These are phyloP conservation scores for Graphium sp. DNA, from an alignment of 2,329 filamentous ascomycete species.

Conservation along the genomic window DNA sequence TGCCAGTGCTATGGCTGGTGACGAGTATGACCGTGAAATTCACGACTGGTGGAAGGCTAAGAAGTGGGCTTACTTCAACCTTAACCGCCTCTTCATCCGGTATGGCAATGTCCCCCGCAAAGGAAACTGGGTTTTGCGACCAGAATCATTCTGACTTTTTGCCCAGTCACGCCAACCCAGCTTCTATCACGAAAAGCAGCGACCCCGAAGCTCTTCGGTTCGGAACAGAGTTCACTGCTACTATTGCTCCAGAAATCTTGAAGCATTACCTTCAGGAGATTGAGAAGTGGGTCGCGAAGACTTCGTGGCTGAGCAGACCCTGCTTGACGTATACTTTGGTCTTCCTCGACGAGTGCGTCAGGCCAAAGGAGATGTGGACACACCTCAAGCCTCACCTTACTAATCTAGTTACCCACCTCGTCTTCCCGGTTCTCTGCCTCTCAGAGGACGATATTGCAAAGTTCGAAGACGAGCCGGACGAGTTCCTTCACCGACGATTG, in stretches of 20 bases:
- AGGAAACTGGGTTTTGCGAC: no score
- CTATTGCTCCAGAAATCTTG: constrained; percentile 88
- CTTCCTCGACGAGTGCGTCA: constrained; percentile 93
- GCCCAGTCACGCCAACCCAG: constrained; percentile 72
- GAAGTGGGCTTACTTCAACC: constrained; percentile 97
- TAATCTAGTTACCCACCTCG: constrained; percentile 80
- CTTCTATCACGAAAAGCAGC: constrained; percentile 54
- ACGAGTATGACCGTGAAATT: constrained; percentile 72
- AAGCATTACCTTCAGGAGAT: constrained; percentile 90
- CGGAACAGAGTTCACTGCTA: constrained; percentile 77
- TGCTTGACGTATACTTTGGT: constrained; percentile 86
- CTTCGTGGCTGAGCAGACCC: constrained; percentile 84
- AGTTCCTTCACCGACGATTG: constrained; percentile 91
- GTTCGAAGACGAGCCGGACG: constrained; percentile 85
- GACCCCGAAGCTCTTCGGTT: constrained; percentile 53
- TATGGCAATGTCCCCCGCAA: no score
- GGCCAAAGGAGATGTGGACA: constrained; percentile 93
- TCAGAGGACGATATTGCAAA: constrained; percentile 83
- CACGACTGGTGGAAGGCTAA: constrained; percentile 99
- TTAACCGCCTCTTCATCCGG: constrained; percentile 91
- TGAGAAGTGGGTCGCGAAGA: constrained; percentile 94
- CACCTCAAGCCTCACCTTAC: constrained; percentile 87
- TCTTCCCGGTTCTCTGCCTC: constrained; percentile 91
- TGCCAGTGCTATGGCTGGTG: constrained; percentile 60
- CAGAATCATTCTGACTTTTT: no score